These are phyloP conservation scores for Dictyophora rubrovolvata DNA, from an alignment of 768 basidiomycete species.

Conservation along the genomic window DNA sequence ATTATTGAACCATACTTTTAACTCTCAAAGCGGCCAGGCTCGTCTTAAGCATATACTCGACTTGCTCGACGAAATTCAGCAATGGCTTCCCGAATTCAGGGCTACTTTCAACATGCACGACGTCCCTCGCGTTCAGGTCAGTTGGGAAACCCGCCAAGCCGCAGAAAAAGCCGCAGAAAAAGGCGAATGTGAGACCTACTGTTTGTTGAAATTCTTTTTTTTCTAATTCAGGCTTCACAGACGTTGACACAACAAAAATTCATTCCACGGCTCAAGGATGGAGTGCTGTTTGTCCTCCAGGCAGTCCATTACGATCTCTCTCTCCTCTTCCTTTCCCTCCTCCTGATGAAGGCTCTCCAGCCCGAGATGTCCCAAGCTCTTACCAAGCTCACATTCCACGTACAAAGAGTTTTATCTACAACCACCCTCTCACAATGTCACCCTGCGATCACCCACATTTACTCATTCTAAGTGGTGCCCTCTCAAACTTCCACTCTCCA, in stretches of 20 bases:
- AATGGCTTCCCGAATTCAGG: constrained; percentile 34
- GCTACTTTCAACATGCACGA: constrained; percentile 38
- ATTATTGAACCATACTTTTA: constrained; percentile 12
- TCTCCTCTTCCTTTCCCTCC: neutral
- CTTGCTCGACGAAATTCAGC: constrained; percentile 30
- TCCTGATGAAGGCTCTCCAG: neutral
- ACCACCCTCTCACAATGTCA: constrained; percentile 39
- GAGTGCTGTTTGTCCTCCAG: constrained; percentile 24
- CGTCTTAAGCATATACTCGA: constrained; percentile 22
- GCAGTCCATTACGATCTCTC: neutral
- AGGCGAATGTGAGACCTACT: constrained; percentile 21
- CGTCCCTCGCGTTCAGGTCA: constrained; percentile 28
- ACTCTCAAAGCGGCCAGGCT: neutral
- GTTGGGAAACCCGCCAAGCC: constrained; percentile 23
- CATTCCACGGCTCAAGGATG: constrained; percentile 7
- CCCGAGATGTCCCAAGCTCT: neutral
- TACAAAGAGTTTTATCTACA: constrained; percentile 32
- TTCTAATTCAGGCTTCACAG: neutral
- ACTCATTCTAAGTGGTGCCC: constrained; percentile 37
- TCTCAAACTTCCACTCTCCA: constrained; percentile 26
- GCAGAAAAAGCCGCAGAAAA: constrained; percentile 24
- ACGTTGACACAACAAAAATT: neutral
- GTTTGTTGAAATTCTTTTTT: neutral
- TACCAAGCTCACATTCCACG: neutral
- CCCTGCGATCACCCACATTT: constrained; percentile 36